phyloP scores from a whole-genome alignment of 2,329 filamentous ascomycete genomes.

The Byssoonygena ceratinophila region DNA sequence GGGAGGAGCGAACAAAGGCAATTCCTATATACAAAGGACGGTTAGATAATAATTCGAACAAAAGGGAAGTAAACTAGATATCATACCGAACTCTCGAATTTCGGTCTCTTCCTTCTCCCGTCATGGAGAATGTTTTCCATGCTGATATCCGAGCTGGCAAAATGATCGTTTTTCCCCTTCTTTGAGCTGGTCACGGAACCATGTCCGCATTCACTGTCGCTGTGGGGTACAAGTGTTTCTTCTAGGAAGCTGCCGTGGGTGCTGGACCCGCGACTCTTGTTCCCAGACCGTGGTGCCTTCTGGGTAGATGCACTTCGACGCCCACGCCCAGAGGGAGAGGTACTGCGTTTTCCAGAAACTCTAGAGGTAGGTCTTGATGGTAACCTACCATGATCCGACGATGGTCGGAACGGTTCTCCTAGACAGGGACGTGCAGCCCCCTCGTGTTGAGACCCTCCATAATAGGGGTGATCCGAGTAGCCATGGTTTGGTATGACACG shows the following conservation, averaged over 20 bases:
- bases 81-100: conserved; percentile 94
- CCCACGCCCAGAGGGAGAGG: conserved; percentile 61
- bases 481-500: conserved; percentile 59
- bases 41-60: conserved; percentile 8
- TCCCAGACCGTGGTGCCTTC: conserved; percentile 55
- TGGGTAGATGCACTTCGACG: conserved; percentile 70
- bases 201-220: conserved; percentile 73
- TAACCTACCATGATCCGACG: conserved; percentile 43
- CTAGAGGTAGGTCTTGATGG: conserved; percentile 59
- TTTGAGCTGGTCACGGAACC: conserved; percentile 61
- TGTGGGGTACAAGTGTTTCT: conserved; percentile 65
- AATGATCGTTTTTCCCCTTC: conserved; percentile 67
- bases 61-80: not conserved
- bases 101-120: conserved; percentile 85
- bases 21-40: conserved; percentile 52
- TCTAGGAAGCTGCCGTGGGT: conserved; percentile 52
- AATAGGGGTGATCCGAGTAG: conserved; percentile 39
- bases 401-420: conserved; percentile 52
- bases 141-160: conserved; percentile 93
- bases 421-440: conserved; percentile 49
- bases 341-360: conserved; percentile 64
- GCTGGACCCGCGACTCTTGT: conserved; percentile 58
- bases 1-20: conserved; percentile 86
- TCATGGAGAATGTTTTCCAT: conserved; percentile 97
- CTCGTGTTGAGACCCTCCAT: conserved; percentile 41